A percentile compares a stretch with the other conserved stretches of the same genome.
Evolutionary conservation across 768 basidiomycete species (phyloP).

Genomic region (Trametes gibbosa): DNA sequence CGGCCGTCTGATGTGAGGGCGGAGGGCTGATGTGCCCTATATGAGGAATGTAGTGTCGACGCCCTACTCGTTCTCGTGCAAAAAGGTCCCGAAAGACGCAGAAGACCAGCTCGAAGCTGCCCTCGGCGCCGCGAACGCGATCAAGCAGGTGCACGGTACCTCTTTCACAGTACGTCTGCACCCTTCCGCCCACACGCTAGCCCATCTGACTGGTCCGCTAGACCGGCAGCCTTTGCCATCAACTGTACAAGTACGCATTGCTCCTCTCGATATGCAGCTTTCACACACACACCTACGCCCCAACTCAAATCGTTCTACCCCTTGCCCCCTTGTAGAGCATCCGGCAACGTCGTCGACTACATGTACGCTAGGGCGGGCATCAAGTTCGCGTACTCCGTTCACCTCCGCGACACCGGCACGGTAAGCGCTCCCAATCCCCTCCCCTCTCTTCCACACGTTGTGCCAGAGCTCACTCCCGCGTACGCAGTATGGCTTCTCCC

Average conservation of each 20-base stretch:
- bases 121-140: slow-evolving; percentile 58
- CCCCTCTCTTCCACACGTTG: background rate
- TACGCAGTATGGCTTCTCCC: slow-evolving; percentile 68
- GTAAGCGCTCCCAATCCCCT: slow-evolving; percentile 37
- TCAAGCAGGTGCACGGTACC: slow-evolving; percentile 53
- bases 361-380: slow-evolving; percentile 55
- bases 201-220: slow-evolving; percentile 14
- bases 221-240: slow-evolving; percentile 46
- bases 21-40: background rate
- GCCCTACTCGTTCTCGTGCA: slow-evolving; percentile 74
- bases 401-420: slow-evolving; percentile 69
- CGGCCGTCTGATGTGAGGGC: background rate
- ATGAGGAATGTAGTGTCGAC: slow-evolving; percentile 57
- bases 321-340: too few species aligned
- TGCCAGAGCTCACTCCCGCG: background rate
- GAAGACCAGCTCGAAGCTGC: slow-evolving; percentile 77
- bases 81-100: slow-evolving; percentile 58
- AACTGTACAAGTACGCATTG: slow-evolving; percentile 40
- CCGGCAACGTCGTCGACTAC: slow-evolving; percentile 68
- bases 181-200: background rate
- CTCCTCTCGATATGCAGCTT: too few species aligned
- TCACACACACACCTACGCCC: too few species aligned
- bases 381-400: slow-evolving; percentile 62
- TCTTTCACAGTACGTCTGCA: slow-evolving; percentile 44
- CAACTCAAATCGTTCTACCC: too few species aligned